Base-by-base conservation (phyloP, 805 yeast species). In the Tetrapisispora taiwanensis region DNA sequence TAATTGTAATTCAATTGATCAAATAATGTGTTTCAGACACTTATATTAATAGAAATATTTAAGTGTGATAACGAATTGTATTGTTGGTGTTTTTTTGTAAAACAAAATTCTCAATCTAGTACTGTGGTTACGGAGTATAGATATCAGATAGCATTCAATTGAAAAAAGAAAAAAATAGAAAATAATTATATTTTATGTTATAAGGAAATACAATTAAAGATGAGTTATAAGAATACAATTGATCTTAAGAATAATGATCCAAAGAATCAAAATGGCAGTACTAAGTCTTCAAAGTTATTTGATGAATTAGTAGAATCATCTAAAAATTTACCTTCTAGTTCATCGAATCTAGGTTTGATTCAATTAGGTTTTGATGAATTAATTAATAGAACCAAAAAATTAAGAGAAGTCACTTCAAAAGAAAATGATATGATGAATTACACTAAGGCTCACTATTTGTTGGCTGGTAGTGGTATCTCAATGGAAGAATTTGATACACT, bases 401-500 rank as follows among this genome's bases (percentile, higher is more conserved):
- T 81, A 53, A 70, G 87, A 44, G 73, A 70, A 45, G 60, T 62
- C 15, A 67, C 68, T 36, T 51, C 53, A 6, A 41, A 69, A 31
- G 52, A 31, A 17, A 30, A 54, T 13, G 41, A 26, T 22, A 35
- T 13, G 12, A 34, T 17, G 10, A 61, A 66, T 32, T 71, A 69
- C 55, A 81, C 87, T 2, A 81, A 78, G 54, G 92, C 85, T 1
- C 97, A 92, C 58, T 92, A 92, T 60, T 67, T 92, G 34, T 68
- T 90, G 36, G 95, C 96, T 5, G 84, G 90, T 1, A 82, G 90
- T 56, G 97, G 97, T 1, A 74, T 88, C 43, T 79, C 85, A 34
- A 81, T 90, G 42, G 95, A 86, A 53, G 92, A 86, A 46, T 78
- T 89, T 31, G 88, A 84, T 51, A 65, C 65, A 27, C 81, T 79